These are phyloP conservation scores for Catunica adiposa DNA, from an alignment of 2,329 filamentous ascomycete species.

Conservation along the genomic window DNA sequence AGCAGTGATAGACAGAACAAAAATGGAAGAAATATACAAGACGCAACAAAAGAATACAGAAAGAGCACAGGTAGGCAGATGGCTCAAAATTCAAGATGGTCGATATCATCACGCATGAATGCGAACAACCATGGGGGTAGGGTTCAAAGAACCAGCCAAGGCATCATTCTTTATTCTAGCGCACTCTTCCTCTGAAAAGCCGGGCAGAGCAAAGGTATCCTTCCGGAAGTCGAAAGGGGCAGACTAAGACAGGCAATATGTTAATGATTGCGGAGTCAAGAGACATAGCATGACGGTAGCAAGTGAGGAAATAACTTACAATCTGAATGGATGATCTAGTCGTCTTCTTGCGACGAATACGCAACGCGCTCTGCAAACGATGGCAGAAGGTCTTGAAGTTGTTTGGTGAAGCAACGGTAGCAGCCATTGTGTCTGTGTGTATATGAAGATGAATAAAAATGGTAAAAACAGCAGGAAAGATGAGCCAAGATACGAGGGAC, in stretches of 20 bases:
- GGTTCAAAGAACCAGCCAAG: constrained; percentile 6
- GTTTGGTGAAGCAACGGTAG: constrained; percentile 16
- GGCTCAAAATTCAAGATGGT: neutral
- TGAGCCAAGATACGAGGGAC: neutral
- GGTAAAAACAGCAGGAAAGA: neutral
- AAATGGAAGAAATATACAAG: neutral
- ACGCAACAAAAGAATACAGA: neutral
- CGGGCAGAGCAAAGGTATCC: constrained; percentile 35
- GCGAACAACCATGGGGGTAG: constrained; percentile 10
- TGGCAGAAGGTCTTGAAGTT: constrained; percentile 29
- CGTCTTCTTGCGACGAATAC: constrained; percentile 26
- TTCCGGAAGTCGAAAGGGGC: constrained; percentile 42
- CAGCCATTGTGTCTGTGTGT: constrained; percentile 8
- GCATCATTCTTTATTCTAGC: constrained; percentile 17
- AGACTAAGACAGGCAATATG: constrained; percentile 26
- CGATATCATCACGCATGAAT: constrained; percentile 8
- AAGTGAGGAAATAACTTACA: constrained; percentile 22
- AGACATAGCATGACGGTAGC: neutral
- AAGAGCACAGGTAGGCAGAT: neutral
- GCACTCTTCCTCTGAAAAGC: constrained; percentile 43
- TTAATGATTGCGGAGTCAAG: neutral
- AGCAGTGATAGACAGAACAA: neutral
- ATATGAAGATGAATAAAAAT: neutral
- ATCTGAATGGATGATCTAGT: constrained; percentile 28
- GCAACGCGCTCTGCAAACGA: constrained; percentile 29